Percentiles rank a stretch among this genome's conserved stretches.
These are phyloP conservation scores for Calonectria crousiana DNA, from an alignment of 2,329 filamentous ascomycete species.

Conservation along the genomic window DNA sequence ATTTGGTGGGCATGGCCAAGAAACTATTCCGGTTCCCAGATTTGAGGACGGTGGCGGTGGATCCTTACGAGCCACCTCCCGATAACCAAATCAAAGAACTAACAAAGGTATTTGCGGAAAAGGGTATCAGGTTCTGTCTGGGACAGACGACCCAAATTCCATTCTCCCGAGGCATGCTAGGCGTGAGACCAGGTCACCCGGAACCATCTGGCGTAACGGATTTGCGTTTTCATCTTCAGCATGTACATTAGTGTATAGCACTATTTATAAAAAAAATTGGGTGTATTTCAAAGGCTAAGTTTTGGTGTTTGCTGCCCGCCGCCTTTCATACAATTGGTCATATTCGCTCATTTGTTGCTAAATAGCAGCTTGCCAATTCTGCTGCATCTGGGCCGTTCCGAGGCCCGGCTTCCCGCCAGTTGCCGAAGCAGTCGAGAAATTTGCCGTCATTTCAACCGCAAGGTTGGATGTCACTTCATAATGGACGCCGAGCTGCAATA, in stretches of 20 bases:
- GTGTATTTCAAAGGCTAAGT: not conserved
- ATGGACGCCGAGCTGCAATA: not conserved
- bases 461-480: not conserved
- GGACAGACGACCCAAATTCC: conserved; percentile 41
- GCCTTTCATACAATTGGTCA: not conserved
- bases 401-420: not conserved
- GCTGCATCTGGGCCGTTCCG: not conserved
- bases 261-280: not conserved
- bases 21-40: conserved; percentile 41
- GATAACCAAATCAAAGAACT: conserved; percentile 37
- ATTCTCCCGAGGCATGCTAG: conserved; percentile 44
- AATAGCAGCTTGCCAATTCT: not conserved
- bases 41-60: conserved; percentile 39
- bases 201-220: conserved; percentile 29
- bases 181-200: conserved; percentile 40
- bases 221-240: conserved; percentile 37
- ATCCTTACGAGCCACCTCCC: conserved; percentile 38
- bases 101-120: conserved; percentile 28
- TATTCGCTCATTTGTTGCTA: not conserved
- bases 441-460: not conserved
- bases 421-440: not conserved
- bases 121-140: conserved; percentile 35
- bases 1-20: conserved; percentile 37
- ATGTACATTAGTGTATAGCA: conserved; percentile 22
- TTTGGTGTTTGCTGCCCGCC: not conserved